Conservation (phyloP, 306 rosid genomes). For the Geum urbanum region DNA sequence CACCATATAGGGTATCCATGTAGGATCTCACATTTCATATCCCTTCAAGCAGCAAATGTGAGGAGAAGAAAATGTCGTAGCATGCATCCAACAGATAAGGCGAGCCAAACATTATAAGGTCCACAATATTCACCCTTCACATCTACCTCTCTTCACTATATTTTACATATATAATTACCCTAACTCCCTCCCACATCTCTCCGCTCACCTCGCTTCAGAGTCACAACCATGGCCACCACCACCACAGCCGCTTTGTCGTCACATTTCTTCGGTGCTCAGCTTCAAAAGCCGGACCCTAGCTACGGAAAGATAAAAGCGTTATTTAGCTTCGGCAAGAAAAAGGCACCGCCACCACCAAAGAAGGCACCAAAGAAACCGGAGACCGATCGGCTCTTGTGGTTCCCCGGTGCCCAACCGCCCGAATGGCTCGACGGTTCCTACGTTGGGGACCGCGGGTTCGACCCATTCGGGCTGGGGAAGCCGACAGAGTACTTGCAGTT, state of each 20-base stretch:
- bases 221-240: slow-evolving; percentile 41
- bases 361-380: slow-evolving; percentile 2
- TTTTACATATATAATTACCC: slow-evolving; percentile 5
- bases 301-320: slow-evolving; percentile 41
- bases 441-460: slow-evolving; percentile 71
- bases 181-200: slow-evolving; percentile 14
- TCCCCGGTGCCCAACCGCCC: slow-evolving; percentile 51
- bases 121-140: slow-evolving; percentile 13
- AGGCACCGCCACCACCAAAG: slow-evolving; percentile 28
- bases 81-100: slow-evolving; percentile 13
- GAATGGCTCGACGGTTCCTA: slow-evolving; percentile 71
- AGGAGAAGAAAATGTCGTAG: background rate
- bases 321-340: slow-evolving; percentile 28
- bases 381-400: slow-evolving; percentile 52
- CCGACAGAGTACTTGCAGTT: slow-evolving; percentile 74
- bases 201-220: background rate
- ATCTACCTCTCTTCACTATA: background rate
- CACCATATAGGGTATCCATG: background rate
- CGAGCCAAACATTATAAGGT: slow-evolving; percentile 30
- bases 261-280: slow-evolving; percentile 47
- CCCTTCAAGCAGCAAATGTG: background rate
- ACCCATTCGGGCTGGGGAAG: slow-evolving; percentile 55
- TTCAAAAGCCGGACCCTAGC: slow-evolving; percentile 13
- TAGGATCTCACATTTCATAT: background rate
- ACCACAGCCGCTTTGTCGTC: slow-evolving; percentile 44